A percentile compares a stretch with the other conserved stretches of the same genome.
Conservation (phyloP, 2,329 filamentous ascomycete genomes). For the Phoma sp. region DNA sequence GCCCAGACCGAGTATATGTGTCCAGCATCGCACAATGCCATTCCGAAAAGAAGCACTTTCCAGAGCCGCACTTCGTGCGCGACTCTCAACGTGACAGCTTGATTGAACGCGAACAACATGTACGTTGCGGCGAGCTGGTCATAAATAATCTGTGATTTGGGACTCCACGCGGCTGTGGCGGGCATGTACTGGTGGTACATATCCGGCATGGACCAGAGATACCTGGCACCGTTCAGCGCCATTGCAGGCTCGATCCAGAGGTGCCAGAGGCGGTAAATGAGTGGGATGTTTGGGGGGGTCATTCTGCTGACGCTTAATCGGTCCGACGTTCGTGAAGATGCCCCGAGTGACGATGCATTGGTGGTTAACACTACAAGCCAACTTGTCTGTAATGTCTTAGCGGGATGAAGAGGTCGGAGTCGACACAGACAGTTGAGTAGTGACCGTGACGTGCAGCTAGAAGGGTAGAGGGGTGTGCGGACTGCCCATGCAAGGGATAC, state of each 20-base stretch:
- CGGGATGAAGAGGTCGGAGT: not conserved
- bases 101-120: slow-evolving; percentile 76
- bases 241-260: slow-evolving; percentile 70
- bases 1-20: slow-evolving; percentile 63
- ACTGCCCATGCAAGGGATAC: not conserved
- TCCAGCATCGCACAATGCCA: slow-evolving; percentile 76
- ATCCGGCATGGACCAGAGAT: slow-evolving; percentile 56
- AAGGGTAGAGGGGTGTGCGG: not conserved
- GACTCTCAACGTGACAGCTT: slow-evolving; percentile 74
- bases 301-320: slow-evolving; percentile 5
- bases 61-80: slow-evolving; percentile 73
- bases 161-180: slow-evolving; percentile 52
- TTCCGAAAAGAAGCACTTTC: slow-evolving; percentile 68
- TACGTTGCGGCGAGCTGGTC: slow-evolving; percentile 80
- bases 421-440: not conserved
- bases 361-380: not conserved
- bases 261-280: slow-evolving; percentile 75
- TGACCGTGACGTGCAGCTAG: not conserved
- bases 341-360: not conserved
- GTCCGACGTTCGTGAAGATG: not conserved
- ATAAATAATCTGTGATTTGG: slow-evolving; percentile 61
- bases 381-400: not conserved
- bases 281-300: slow-evolving; percentile 48
- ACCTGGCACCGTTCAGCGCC: slow-evolving; percentile 60
- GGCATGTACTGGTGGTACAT: slow-evolving; percentile 70